A percentile compares a stretch with the other conserved stretches of the same genome.
Evolutionary conservation across 2,329 filamentous ascomycete genomes (phyloP).

Genomic region (Alternaria gaisen): DNA sequence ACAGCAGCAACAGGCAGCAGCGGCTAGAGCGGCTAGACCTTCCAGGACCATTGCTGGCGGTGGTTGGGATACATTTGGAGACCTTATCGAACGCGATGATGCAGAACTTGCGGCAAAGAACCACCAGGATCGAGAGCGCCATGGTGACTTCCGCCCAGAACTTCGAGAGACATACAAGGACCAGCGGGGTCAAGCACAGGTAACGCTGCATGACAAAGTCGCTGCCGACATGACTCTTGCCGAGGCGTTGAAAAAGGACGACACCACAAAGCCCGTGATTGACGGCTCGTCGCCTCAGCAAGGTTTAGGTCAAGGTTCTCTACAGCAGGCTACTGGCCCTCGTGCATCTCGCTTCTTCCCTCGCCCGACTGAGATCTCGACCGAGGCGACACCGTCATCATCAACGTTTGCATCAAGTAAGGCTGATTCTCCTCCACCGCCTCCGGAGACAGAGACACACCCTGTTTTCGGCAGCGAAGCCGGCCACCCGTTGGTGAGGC

Average conservation of each 20-base stretch:
- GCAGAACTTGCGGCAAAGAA: constrained; percentile 31
- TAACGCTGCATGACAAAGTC: constrained; percentile 39
- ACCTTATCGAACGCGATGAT: constrained; percentile 44
- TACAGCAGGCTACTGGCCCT: constrained; percentile 38
- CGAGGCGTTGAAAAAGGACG: constrained; percentile 38
- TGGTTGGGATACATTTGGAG: constrained; percentile 46
- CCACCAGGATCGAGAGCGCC: constrained; percentile 40
- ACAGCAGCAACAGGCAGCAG: constrained; percentile 13
- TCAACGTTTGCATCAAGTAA: constrained; percentile 29
- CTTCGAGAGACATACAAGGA: constrained; percentile 46
- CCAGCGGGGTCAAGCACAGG: constrained; percentile 40
- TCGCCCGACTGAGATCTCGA: constrained; percentile 36
- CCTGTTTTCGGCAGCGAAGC: constrained; percentile 75
- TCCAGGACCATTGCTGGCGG: constrained; percentile 43
- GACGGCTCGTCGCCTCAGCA: constrained; percentile 38
- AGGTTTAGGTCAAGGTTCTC: constrained; percentile 28
- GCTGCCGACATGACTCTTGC: constrained; percentile 23
- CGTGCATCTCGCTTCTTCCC: constrained; percentile 53
- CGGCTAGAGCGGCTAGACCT: constrained; percentile 31
- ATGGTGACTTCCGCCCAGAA: constrained; percentile 45
- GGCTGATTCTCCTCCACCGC: constrained; percentile 56
- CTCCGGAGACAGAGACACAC: constrained; percentile 76
- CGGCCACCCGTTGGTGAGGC: constrained; percentile 71
- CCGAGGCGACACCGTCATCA: constrained; percentile 33
- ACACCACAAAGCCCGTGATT: constrained; percentile 28